Base-by-base conservation (phyloP, 257 asterid species). In the Solanum clarkiae region DNA sequence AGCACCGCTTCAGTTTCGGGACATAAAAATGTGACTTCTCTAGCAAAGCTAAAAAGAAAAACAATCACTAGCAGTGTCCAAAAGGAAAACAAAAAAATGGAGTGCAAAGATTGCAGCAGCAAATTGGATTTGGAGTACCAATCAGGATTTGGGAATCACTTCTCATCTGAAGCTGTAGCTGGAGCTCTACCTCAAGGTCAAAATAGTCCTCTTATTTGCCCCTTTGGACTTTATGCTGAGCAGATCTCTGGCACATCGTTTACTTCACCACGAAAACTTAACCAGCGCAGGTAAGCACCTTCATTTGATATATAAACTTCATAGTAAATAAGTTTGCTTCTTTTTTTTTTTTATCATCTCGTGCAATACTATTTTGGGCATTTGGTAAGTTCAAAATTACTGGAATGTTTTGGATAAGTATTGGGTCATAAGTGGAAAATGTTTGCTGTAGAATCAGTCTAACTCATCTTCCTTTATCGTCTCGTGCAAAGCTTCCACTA, bases 221-320 rank as follows among this genome's bases (percentile, higher is more conserved):
- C 99, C 20, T 87, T 87, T 83, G 97, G 97, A 49, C 99, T 95
- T 84, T 96, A 96, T 84, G 98, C 99, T 47, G 99, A 96, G 86
- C 99, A 96, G 90, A 90, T 96, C 85, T 96, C 99, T 80, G 99
- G 99, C 86, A 90, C 99, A 85, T 94, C 99, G 63, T 96, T 96
- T 91, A 96, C 99, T 86, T 91, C 98, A 10, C 99, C 98, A 10
- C 98, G 99, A 87, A 93, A 94, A 89, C 95, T 90, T 74, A 96
- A 96, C 80, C 95, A 88, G 85, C 95, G 97, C 89, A 95, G 97
- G 99, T 90, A 45, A 0, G 4, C 42, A 60, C 15, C 8, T 60
- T 5, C 15, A n/a, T 22, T 69, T 32, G 40, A 32, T 32, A 32
- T 32, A 32, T 32, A 32, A 2, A 32, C 40, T 32, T 26, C 29